Evolutionary conservation across 176 grass and related monocot genomes (phyloP).

Genomic region (Areca catechu): DNA sequence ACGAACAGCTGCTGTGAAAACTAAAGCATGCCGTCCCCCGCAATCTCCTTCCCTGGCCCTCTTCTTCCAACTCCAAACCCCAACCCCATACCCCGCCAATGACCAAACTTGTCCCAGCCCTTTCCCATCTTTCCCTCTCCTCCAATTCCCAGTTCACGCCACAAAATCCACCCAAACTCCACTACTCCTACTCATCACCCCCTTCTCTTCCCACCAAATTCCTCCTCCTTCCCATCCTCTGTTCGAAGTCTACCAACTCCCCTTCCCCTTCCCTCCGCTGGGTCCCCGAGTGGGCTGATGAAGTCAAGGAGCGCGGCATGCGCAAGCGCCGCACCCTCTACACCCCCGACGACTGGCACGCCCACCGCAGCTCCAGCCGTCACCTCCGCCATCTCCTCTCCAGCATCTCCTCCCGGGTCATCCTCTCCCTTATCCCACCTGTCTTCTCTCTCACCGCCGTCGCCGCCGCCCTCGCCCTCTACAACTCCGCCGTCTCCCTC

Average conservation of each 20-base stretch:
- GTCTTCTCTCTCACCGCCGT: constrained; percentile 66
- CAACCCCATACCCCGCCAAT: neutral
- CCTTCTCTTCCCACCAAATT: neutral
- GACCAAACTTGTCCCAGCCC: neutral
- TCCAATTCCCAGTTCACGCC: neutral
- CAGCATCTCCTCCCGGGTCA: constrained; percentile 72
- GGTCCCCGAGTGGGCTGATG: constrained; percentile 73
- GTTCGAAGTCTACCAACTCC: constrained; percentile 1
- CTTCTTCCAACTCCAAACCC: neutral
- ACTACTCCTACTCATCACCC: neutral
- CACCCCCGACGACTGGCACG: constrained; percentile 52
- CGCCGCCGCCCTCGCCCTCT: constrained; percentile 65
- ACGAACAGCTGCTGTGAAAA: too few species aligned
- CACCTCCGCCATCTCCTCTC: constrained; percentile 77
- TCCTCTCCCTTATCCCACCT: constrained; percentile 74
- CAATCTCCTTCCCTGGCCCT: neutral
- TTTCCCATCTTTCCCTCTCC: constrained; percentile 1
- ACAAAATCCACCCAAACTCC: neutral
- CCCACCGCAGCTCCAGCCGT: constrained; percentile 75
- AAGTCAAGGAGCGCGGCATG: constrained; percentile 54
- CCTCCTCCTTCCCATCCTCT: neutral
- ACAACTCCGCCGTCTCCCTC: constrained; percentile 42
- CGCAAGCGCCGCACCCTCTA: constrained; percentile 51
- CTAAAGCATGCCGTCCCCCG: constrained; percentile 11
- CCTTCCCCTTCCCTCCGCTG: neutral